These are phyloP conservation scores for Sutorius eximius DNA, from an alignment of 1,284 basidiomycete genomes.

Conservation along the genomic window DNA sequence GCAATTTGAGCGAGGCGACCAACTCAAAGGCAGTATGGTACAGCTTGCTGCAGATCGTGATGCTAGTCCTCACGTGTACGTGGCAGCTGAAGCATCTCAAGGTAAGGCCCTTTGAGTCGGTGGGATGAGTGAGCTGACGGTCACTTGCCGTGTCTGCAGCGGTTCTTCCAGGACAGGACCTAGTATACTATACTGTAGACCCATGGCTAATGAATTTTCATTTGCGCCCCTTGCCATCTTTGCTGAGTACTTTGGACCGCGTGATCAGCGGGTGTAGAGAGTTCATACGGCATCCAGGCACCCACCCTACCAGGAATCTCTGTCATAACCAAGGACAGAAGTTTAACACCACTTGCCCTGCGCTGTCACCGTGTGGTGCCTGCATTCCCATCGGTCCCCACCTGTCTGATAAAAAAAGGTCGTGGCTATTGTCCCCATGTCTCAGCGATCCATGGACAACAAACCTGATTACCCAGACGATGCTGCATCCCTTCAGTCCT, in stretches of 20 bases:
- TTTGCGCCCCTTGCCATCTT: background rate
- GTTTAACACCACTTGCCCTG: slow-evolving; percentile 8
- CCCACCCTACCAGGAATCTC: background rate
- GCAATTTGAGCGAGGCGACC: slow-evolving; percentile 85
- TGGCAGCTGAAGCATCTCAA: slow-evolving; percentile 95
- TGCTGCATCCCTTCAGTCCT: background rate
- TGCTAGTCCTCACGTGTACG: slow-evolving; percentile 80
- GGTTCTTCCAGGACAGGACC: slow-evolving; percentile 89
- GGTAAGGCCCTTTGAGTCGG: slow-evolving; percentile 46
- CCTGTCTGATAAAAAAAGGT: slow-evolving; percentile 15
- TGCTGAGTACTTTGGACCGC: too few relatives aligned
- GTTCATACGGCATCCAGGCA: slow-evolving; percentile 1
- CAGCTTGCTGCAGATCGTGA: slow-evolving; percentile 82
- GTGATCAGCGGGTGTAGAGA: background rate
- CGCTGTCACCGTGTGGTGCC: background rate
- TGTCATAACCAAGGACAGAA: slow-evolving; percentile 8
- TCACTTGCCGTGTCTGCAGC: slow-evolving; percentile 40
- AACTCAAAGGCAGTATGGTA: slow-evolving; percentile 94
- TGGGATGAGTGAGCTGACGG: slow-evolving; percentile 11
- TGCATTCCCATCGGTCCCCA: slow-evolving; percentile 7
- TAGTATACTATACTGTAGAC: slow-evolving; percentile 49
- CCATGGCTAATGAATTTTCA: slow-evolving; percentile 6
- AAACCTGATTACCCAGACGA: slow-evolving; percentile 24
- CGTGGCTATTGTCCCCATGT: background rate
- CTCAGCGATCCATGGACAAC: slow-evolving; percentile 26